Base-by-base conservation (phyloP, 805 yeast genomes). In the Groenewaldozyma tartarivorans region DNA sequence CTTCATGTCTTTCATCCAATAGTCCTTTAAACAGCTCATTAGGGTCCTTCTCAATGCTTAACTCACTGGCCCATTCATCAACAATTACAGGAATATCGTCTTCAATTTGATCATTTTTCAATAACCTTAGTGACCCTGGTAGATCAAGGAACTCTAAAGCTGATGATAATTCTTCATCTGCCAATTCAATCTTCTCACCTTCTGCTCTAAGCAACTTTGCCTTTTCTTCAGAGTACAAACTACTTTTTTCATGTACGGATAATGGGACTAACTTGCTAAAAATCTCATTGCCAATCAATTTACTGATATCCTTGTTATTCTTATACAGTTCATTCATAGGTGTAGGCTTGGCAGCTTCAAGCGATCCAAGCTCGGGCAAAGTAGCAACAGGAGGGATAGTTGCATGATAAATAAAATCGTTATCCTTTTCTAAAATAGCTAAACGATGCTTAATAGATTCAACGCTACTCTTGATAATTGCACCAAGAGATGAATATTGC, bases 391-490 rank as follows among this genome's bases (percentile, higher is more conserved):
- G 64, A 1, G 96, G 95, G 11, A 88, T 64, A 1, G 68, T 52
- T 17, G 81, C 90, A 59, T 92, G 95, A 55, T 84, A 90, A 29
- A 90, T 84, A 51, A 77, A 80, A 56, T 90, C 96, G 54, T 90
- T 90, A 55, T 90, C 97, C 49, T 82, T 86, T 20, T 72, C 77
- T 50, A 84, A 51, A 2, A 58, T 50, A 20, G 57, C 57, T 11
- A 64, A 47, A 37, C 68, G 65, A 6, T 54, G 41, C 30, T 47
- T 41, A 19, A 54, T 39, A 5, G 52, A 24, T 31, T 62, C 58
- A 20, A 45, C 40, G 9, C 49, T 40, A 13, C 53, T 27, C 27
- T 50, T 52, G 15, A 56, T 35, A 4, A 50, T 38, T 15, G 52
- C 48, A 15, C 39, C 39, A 27, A 56, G 42, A 17, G 47, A 48